These are phyloP conservation scores for Psilocybe tampanensis DNA, from an alignment of 768 basidiomycete genomes.

Conservation along the genomic window DNA sequence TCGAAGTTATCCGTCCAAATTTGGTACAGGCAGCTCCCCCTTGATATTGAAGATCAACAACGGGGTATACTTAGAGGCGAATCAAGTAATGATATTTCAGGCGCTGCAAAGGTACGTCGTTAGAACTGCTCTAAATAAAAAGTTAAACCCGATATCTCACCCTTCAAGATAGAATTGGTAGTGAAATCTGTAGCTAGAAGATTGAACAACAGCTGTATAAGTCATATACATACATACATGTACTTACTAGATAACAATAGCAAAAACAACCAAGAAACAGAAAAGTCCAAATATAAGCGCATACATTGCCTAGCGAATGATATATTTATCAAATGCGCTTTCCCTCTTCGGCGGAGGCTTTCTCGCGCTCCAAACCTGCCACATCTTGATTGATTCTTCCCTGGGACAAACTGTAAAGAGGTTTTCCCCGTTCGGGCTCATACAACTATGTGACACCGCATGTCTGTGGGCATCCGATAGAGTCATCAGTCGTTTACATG, in stretches of 20 bases:
- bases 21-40: no score
- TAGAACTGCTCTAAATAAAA: no score
- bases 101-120: no score
- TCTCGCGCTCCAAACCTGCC: constrained; percentile 63
- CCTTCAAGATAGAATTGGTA: no score
- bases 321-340: constrained; percentile 49
- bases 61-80: no score
- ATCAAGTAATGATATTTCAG: no score
- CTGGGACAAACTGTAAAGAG: constrained; percentile 65
- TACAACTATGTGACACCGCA: constrained; percentile 59
- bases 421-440: constrained; percentile 63
- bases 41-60: no score
- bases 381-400: constrained; percentile 75
- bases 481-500: constrained; percentile 48
- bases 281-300: not conserved
- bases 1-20: no score
- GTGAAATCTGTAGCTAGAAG: no score
- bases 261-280: not conserved
- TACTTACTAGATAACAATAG: not conserved
- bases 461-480: constrained; percentile 58
- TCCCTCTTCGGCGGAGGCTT: constrained; percentile 32
- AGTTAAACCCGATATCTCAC: no score
- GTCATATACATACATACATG: no score
- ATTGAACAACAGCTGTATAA: no score
- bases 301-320: constrained; percentile 38